phyloP scores from a whole-genome alignment of 768 basidiomycete species.

The Naganishia vaughanmartiniae region DNA sequence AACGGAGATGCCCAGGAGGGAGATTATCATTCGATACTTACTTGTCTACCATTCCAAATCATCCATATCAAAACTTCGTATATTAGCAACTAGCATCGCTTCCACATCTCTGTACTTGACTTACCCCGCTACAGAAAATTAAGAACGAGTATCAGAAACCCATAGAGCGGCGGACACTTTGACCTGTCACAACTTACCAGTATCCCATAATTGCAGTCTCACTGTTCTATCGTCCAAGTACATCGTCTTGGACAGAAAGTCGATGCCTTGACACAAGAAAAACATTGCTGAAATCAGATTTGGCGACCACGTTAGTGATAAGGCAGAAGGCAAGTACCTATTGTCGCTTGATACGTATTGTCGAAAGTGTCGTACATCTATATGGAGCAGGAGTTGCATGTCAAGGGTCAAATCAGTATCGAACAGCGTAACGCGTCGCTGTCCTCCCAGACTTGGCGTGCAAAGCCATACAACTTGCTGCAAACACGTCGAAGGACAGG shows the following conservation, averaged over 20 bases:
- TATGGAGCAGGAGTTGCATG: background rate
- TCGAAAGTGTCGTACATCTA: slow-evolving; percentile 99
- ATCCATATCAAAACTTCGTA: background rate
- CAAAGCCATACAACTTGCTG: no score
- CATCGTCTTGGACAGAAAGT: slow-evolving; percentile 99
- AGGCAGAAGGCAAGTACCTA: slow-evolving; percentile 33
- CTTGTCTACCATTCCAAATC: background rate
- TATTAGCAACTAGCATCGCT: background rate
- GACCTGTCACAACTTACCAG: slow-evolving; percentile 72
- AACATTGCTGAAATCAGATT: background rate
- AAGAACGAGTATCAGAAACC: background rate
- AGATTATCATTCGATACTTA: background rate
- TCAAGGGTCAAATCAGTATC: background rate
- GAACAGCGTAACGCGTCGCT: background rate
- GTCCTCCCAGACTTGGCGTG: background rate
- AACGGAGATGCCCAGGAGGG: background rate
- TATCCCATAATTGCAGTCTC: slow-evolving; percentile 96
- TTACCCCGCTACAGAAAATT: slow-evolving; percentile 33
- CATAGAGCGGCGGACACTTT: background rate
- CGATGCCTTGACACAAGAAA: slow-evolving; percentile 61
- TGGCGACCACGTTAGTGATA: background rate
- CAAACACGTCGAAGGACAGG: no score
- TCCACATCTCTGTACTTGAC: background rate
- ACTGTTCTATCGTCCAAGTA: slow-evolving; percentile 98
- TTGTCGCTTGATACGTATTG: slow-evolving; percentile 74